Percentiles rank a stretch among this genome's conserved stretches.
Evolutionary conservation across 2,329 filamentous ascomycete species (phyloP).

Genomic region (Dactylellina parvicollis): DNA sequence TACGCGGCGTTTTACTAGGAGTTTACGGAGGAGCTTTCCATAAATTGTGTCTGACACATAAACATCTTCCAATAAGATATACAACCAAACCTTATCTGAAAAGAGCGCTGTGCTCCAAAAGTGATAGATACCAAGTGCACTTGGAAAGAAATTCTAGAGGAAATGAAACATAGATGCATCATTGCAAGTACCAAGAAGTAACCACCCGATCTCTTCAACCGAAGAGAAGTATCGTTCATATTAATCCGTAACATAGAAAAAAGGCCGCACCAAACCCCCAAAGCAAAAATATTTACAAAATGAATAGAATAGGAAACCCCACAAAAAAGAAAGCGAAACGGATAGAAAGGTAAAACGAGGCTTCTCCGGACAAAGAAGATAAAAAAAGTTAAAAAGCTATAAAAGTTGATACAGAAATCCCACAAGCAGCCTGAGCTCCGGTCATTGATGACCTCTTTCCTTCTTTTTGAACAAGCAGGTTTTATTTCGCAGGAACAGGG

Average conservation of each 20-base stretch:
- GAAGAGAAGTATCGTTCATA: slow-evolving; percentile 16
- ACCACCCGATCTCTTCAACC: not conserved
- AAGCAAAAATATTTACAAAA: slow-evolving; percentile 55
- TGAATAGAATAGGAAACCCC: slow-evolving; percentile 61
- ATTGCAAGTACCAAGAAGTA: not conserved
- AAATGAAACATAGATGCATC: not conserved
- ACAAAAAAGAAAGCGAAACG: slow-evolving; percentile 60
- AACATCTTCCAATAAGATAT: too few species aligned
- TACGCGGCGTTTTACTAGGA: too few species aligned
- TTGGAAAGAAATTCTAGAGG: not conserved
- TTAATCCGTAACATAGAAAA: slow-evolving; percentile 14
- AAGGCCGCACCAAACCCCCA: slow-evolving; percentile 2
- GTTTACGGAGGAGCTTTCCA: too few species aligned
- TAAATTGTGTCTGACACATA: too few species aligned
- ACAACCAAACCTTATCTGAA: too few species aligned
- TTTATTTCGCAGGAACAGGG: not conserved
- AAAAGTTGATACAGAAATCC: not conserved
- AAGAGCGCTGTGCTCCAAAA: too few species aligned
- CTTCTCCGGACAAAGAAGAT: slow-evolving; percentile 51
- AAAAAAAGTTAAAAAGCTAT: slow-evolving; percentile 46
- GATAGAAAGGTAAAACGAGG: slow-evolving; percentile 25
- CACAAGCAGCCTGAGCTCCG: slow-evolving; percentile 33
- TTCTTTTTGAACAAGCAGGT: slow-evolving; percentile 24
- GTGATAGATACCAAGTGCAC: not conserved
- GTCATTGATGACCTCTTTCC: slow-evolving; percentile 48